A percentile compares a stretch with the other conserved stretches of the same genome.
Evolutionary conservation across 208 protist species (phyloP).

Genomic region (Acanthamoeba lenticulata): DNA sequence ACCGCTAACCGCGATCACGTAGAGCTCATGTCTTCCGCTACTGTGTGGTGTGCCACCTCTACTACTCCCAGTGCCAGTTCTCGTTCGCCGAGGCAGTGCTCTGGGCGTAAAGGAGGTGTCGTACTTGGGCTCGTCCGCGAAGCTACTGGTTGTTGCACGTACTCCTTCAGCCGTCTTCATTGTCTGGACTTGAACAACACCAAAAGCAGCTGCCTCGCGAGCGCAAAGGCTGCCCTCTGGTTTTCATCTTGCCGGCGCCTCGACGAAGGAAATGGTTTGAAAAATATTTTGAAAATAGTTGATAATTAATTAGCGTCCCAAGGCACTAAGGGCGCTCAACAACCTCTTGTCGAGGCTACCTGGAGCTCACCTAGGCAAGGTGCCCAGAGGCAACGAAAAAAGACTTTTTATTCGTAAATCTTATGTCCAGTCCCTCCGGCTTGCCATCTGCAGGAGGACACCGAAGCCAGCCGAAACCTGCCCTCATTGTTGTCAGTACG

Average conservation of each 20-base stretch:
- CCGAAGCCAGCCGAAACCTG: neutral
- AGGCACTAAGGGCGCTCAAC: neutral
- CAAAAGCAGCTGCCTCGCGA: too few relatives aligned
- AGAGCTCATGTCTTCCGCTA: neutral
- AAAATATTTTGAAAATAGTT: too few relatives aligned
- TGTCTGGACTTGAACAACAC: too few relatives aligned
- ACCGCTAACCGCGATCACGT: constrained; percentile 7
- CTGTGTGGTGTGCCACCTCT: neutral
- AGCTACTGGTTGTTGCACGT: too few relatives aligned
- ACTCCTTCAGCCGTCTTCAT: too few relatives aligned
- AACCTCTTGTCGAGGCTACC: neutral
- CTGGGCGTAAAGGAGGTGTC: neutral
- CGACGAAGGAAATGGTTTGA: too few relatives aligned
- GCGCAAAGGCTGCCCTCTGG: too few relatives aligned
- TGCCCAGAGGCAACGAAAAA: too few relatives aligned
- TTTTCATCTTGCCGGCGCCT: neutral
- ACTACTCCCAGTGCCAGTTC: neutral
- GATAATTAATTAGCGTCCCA: neutral
- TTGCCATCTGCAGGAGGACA: neutral
- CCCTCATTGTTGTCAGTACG: constrained; percentile 23
- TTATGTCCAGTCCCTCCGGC: constrained; percentile 1
- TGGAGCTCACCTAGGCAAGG: too few relatives aligned
- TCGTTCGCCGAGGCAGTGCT: too few relatives aligned
- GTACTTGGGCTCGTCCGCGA: neutral
- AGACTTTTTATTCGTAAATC: too few relatives aligned